Evolutionary conservation across 2,329 filamentous ascomycete species (phyloP), one percentile per base, ranked within the genome.

Genomic region (Rhynchosporium secalis): DNA sequence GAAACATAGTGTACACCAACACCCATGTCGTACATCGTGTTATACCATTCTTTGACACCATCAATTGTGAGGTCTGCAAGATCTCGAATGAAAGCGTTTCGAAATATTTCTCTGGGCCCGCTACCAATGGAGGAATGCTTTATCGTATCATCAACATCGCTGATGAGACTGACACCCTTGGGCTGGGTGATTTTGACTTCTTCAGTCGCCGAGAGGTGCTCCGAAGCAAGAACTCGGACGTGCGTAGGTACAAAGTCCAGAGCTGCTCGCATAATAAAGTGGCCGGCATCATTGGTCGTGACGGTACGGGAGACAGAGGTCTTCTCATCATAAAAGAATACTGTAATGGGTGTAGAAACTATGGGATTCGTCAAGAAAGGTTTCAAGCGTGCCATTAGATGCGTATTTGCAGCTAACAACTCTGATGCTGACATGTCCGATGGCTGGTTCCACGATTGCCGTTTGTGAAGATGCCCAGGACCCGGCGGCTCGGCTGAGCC

Each of bases 71-170:
- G 80, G 64, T 94, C 92, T 3, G 78, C 81, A 1, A 98, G 79
- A 49, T 97, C 92, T 9, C 93, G 88, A 58, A 97, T 88, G 73
- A 99, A 99, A 0, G 92, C 95, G 74, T 97, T 98, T 62, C 94
- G 87, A 75, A 98, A 98, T 65, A 98, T 97, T 73, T 98, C 95
- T 63, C 92, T 88, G 0, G 94, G 89, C 6, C 96, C 95, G 58
- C 85, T 85, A 1, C 86, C 84, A 67, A 99, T 97, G 61, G 93
- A 96, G 26, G 95, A 97, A 71, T 92, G 89, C 75, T 99, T 99
- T 73, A 99, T 88, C 0, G 95, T 99, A 75, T 99, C 95, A 72
- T 99, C 95, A 66, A 99, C 95, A 74, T 99, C 95, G 74, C 92
- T 98, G 74, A 99, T 98, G 62, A 99, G 73, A 75, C 93, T 98